Evolutionary conservation across 768 basidiomycete genomes (phyloP).

Genomic region (Crepidotus variabilis): DNA sequence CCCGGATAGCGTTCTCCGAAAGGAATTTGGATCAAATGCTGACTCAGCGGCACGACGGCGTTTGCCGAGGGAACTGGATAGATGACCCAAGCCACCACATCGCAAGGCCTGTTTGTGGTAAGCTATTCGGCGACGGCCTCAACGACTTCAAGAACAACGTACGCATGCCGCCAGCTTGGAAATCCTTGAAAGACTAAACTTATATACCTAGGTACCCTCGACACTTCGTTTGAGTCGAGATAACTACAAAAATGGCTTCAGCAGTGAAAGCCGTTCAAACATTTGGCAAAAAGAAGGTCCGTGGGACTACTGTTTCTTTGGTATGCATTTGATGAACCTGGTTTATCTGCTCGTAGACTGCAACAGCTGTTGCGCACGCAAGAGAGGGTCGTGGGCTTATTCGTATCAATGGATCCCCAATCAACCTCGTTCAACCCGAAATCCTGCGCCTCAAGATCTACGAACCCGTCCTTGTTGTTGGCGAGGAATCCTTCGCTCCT

Average conservation of each 20-base stretch:
- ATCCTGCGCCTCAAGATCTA: conserved; percentile 98
- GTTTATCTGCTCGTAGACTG: conserved; percentile 68
- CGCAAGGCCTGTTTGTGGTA: conserved; percentile 13
- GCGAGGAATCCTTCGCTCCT: conserved; percentile 80
- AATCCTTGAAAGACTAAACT: conserved; percentile 7
- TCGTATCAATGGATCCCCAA: conserved; percentile 95
- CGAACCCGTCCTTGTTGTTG: conserved; percentile 92
- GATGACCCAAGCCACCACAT: conserved; percentile 38
- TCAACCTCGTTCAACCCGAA: conserved; percentile 92
- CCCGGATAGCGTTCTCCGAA: conserved; percentile 16
- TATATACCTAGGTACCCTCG: conserved; percentile 13
- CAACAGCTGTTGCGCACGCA: conserved; percentile 96
- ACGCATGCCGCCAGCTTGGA: conserved; percentile 13
- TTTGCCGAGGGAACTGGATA: conserved; percentile 31
- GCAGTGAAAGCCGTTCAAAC: conserved; percentile 92
- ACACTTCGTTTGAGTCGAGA: conserved; percentile 22
- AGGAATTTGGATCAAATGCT: conserved; percentile 14
- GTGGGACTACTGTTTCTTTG: conserved; percentile 15
- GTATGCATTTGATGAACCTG: conserved; percentile 4
- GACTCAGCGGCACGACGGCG: conserved; percentile 28
- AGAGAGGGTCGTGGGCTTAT: conserved; percentile 95
- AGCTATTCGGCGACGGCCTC: conserved; percentile 35
- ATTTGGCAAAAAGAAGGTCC: conserved; percentile 99
- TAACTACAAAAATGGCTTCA: conserved; percentile 57
- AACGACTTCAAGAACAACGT: conserved; percentile 45